Base-by-base conservation (phyloP, 768 basidiomycete genomes). In the Tricholoma hemisulphureum region DNA sequence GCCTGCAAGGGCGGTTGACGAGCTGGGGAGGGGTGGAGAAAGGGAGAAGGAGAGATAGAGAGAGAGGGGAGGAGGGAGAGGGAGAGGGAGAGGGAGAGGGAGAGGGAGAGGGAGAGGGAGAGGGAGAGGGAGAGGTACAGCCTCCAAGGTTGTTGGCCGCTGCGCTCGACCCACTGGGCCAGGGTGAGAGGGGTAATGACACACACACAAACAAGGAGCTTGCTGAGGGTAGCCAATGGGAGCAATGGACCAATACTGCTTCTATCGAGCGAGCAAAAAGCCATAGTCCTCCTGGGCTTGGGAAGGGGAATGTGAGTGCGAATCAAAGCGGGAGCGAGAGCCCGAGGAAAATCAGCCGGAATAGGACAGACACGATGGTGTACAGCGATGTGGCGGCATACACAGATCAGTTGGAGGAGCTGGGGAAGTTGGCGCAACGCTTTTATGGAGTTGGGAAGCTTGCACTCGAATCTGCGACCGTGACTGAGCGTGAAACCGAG, bases 141-240 rank as follows among this genome's bases (percentile, higher is more conserved):
- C 73, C 72, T 14, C 73, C 77, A 32, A 68, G 77, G 39, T 55
- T 80, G 32, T 71, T 77, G 41, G 76, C 71, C 0, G 79, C 77
- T 18, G 69, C 77, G 0, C 64, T 78, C 13, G 73, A 74, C 56
- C 76, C 73, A 9, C 56, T 34, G 10, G 8, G 23, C 2, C 59
- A 54, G 31, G 28, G 46, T 26, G 55, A 60, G 28, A 21, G 54
- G 20, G 41, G 24, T 39, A 21, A 9, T 14, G 24, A 39, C 24
- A 21, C 13, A 24, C 23, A 10, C 31, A 10, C 20, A 8, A 24
- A 48, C 13, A 10, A 56, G 35, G 34, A 55, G 56, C 32, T 57
- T 16, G 6, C 50, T 37, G 37, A 51, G 54, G 49, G 56, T 51
- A 16, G 35, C 32, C 10, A 34, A 24, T 50, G 48, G 48, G 48